Percentiles rank a stretch among this genome's conserved stretches.
phyloP scores from a whole-genome alignment of 192 early-diverging fungal genomes.

The Irineochytrium annulatum region DNA sequence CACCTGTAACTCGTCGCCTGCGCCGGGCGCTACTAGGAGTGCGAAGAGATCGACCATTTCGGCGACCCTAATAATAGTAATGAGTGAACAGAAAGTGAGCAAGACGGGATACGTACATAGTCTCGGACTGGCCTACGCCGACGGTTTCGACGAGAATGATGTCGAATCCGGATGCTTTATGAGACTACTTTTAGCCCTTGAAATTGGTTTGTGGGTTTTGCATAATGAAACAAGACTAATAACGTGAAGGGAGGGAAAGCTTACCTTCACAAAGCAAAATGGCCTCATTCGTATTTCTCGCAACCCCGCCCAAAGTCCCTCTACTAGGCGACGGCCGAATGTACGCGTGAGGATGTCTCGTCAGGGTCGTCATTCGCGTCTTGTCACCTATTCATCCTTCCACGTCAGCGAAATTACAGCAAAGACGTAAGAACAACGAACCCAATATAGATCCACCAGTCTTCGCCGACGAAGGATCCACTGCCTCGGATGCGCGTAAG shows the following conservation, averaged over 20 bases:
- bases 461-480: slow-evolving; percentile 75
- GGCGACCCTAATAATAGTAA: slow-evolving; percentile 47
- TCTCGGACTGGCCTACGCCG: slow-evolving; percentile 83
- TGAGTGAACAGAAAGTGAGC: neutral
- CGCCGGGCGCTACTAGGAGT: slow-evolving; percentile 71
- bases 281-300: slow-evolving; percentile 76
- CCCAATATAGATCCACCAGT: slow-evolving; percentile 80
- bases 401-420: neutral
- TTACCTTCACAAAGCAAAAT: slow-evolving; percentile 73
- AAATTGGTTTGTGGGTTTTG: no score
- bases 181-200: no score
- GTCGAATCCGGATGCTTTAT: slow-evolving; percentile 73
- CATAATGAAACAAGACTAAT: no score
- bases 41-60: slow-evolving; percentile 89
- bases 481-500: slow-evolving; percentile 48
- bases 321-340: slow-evolving; percentile 74
- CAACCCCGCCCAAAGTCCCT: slow-evolving; percentile 73
- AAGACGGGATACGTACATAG: slow-evolving; percentile 40
- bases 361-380: slow-evolving; percentile 77
- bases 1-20: slow-evolving; percentile 79
- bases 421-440: slow-evolving; percentile 7
- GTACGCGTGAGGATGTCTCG: slow-evolving; percentile 57
- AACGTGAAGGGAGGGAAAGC: neutral
- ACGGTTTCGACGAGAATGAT: slow-evolving; percentile 79
- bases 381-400: slow-evolving; percentile 57